phyloP scores from a whole-genome alignment of 768 basidiomycete genomes.

The Clavaria fumosa region DNA sequence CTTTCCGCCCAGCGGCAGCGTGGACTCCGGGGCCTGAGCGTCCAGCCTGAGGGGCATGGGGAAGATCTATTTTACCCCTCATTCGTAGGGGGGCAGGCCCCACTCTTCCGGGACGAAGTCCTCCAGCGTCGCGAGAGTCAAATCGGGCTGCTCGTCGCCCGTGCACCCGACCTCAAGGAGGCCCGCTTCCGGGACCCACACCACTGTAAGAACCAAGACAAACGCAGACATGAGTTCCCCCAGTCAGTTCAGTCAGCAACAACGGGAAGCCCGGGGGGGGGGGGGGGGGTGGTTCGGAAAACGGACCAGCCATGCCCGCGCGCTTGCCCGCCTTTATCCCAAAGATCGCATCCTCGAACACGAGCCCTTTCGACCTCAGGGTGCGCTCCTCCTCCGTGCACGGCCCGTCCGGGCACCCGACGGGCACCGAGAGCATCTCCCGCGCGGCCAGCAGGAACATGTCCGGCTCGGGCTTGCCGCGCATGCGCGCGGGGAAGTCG shows the following conservation, averaged over 20 bases:
- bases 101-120: conserved; percentile 67
- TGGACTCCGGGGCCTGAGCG: no score
- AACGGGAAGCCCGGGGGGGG: no score
- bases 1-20: no score
- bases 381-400: conserved; percentile 21
- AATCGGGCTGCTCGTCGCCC: conserved; percentile 38
- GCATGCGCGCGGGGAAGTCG: conserved; percentile 36
- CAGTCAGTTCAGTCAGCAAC: no score
- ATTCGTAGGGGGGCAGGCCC: conserved; percentile 65
- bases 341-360: conserved; percentile 71
- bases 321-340: conserved; percentile 71
- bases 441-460: conserved; percentile 65
- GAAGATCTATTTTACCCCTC: no score
- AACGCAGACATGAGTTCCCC: no score
- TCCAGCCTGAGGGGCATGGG: no score
- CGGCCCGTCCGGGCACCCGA: conserved; percentile 31
- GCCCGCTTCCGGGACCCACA: conserved; percentile 75
- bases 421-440: conserved; percentile 36
- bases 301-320: conserved; percentile 73
- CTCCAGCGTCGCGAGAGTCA: conserved; percentile 44
- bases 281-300: no score
- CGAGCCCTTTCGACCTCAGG: conserved; percentile 48
- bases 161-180: conserved; percentile 36
- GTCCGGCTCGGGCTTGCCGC: conserved; percentile 72
- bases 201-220: conserved; percentile 35